Evolutionary conservation across 2,329 filamentous ascomycete species (phyloP).

Genomic region (Colletotrichum viniferum): DNA sequence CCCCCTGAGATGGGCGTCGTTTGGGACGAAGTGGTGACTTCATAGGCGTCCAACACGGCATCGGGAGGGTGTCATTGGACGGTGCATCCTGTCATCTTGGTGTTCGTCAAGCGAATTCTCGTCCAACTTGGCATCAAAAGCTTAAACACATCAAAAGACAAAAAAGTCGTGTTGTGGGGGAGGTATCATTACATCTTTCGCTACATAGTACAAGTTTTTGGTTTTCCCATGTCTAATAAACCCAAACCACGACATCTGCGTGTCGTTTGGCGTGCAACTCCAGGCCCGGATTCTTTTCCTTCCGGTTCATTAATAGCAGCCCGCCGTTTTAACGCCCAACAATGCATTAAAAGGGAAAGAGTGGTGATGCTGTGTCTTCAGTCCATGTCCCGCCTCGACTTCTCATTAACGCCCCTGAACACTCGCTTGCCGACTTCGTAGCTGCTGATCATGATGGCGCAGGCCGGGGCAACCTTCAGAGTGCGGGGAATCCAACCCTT

Average conservation of each 20-base stretch:
- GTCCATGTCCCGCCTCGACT: constrained; percentile 25
- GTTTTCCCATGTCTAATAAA: constrained; percentile 7
- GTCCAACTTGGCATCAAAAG: background rate
- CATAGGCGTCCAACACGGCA: background rate
- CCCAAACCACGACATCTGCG: background rate
- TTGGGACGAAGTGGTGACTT: constrained; percentile 3
- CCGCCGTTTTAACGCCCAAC: constrained; percentile 14
- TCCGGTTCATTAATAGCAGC: background rate
- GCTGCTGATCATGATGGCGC: constrained; percentile 98
- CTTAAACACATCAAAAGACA: background rate
- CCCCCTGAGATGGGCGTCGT: background rate
- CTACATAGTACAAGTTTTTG: constrained; percentile 11
- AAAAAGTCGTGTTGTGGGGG: background rate
- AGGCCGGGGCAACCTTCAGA: constrained; percentile 93
- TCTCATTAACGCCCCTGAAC: constrained; percentile 76
- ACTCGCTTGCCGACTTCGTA: constrained; percentile 95
- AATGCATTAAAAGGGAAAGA: constrained; percentile 9
- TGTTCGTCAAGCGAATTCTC: background rate
- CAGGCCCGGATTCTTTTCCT: background rate
- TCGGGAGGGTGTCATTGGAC: background rate
- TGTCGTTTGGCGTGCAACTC: constrained; percentile 12
- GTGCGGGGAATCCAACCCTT: constrained; percentile 90
- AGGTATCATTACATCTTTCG: constrained; percentile 18
- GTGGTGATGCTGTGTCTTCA: background rate
- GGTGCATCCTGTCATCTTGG: background rate